Evolutionary conservation across 495 filamentous ascomycete species (phyloP).

Genomic region (Penicillium subrubescens): DNA sequence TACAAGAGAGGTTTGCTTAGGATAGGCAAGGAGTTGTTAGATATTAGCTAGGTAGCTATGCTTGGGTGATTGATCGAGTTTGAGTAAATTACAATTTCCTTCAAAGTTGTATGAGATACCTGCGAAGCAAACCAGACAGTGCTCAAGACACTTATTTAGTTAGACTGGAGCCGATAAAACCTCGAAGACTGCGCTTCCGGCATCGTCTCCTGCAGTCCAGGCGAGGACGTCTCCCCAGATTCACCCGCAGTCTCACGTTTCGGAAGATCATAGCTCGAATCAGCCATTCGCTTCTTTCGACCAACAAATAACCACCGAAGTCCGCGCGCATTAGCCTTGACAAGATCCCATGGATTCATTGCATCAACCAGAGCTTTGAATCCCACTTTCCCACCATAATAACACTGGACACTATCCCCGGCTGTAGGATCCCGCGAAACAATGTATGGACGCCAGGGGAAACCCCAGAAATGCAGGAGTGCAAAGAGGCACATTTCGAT

Average conservation of each 20-base stretch:
- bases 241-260: not conserved
- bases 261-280: slow-evolving; percentile 38
- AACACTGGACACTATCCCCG: slow-evolving; percentile 16
- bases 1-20: not conserved
- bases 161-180: not conserved
- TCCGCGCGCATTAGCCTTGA: slow-evolving; percentile 70
- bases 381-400: slow-evolving; percentile 59
- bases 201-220: not conserved
- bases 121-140: not conserved
- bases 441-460: slow-evolving; percentile 61
- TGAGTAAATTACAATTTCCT: too few species aligned
- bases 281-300: slow-evolving; percentile 45
- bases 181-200: not conserved
- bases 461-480: slow-evolving; percentile 70
- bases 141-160: not conserved
- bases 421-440: not conserved
- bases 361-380: slow-evolving; percentile 62
- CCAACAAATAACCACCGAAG: slow-evolving; percentile 74
- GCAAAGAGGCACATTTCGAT: slow-evolving; percentile 76
- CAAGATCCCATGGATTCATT: slow-evolving; percentile 75
- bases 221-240: not conserved
- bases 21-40: not conserved
- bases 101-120: too few species aligned
- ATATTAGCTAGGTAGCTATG: not conserved
- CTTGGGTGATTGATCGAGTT: too few species aligned